These are phyloP conservation scores for Colletotrichum sp. DNA, from an alignment of 2,329 filamentous ascomycete species.

Conservation along the genomic window DNA sequence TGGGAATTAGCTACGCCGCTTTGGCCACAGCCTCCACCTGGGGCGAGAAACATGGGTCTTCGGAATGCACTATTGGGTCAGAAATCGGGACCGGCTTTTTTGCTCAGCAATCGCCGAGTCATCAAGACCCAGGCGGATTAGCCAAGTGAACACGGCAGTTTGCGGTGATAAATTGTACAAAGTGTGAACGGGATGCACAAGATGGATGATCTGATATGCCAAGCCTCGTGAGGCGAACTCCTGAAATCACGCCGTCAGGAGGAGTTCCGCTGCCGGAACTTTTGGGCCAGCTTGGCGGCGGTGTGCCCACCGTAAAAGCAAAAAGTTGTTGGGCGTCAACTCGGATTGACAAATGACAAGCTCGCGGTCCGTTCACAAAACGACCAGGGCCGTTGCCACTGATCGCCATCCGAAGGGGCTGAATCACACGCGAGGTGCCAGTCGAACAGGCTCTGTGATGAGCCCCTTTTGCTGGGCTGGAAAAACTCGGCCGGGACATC, in stretches of 20 bases:
- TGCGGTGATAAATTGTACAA: not conserved
- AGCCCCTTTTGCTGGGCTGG: not conserved
- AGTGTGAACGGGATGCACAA: not conserved
- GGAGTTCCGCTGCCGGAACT: conserved; percentile 13
- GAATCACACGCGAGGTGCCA: not conserved
- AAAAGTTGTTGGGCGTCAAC: not conserved
- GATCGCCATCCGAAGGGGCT: conserved; percentile 1
- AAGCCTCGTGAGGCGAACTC: not conserved
- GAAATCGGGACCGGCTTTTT: not conserved
- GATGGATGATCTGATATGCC: not conserved
- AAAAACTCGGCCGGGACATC: not conserved
- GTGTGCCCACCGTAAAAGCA: not conserved
- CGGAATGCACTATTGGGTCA: not conserved
- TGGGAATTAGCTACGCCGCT: not conserved
- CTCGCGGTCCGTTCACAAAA: not conserved
- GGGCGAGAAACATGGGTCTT: not conserved
- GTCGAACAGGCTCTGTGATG: not conserved
- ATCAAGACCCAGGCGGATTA: rapidly evolving
- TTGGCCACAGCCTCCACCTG: not conserved
- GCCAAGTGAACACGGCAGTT: not conserved
- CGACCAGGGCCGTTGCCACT: not conserved
- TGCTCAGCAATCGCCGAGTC: not conserved
- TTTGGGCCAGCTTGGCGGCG: not conserved
- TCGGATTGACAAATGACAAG: conserved; percentile 13
- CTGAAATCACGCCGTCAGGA: not conserved